Conservation (phyloP, 2,329 filamentous ascomycete genomes). For the Talaromyces sp. region DNA sequence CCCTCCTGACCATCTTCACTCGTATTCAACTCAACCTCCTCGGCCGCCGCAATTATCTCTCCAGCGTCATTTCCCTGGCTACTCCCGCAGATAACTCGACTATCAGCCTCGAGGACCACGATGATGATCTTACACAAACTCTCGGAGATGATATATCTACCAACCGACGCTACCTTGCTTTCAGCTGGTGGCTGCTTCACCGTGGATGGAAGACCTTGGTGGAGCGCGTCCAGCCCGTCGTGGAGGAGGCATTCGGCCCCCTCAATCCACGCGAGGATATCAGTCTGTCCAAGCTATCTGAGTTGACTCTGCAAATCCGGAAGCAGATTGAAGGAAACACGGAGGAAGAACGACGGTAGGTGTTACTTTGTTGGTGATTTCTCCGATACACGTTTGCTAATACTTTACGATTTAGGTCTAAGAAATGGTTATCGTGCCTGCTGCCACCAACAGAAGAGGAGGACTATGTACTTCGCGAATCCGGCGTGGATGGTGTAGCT, state of each 20-base stretch:
- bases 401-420: slow-evolving; percentile 42
- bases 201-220: slow-evolving; percentile 83
- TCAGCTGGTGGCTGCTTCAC: slow-evolving; percentile 98
- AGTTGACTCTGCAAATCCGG: slow-evolving; percentile 80
- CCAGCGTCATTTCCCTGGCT: slow-evolving; percentile 88
- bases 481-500: slow-evolving; percentile 64
- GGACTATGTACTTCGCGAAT: slow-evolving; percentile 80
- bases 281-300: slow-evolving; percentile 75
- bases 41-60: slow-evolving; percentile 91
- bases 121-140: slow-evolving; percentile 82
- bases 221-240: slow-evolving; percentile 78
- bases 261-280: slow-evolving; percentile 88
- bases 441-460: slow-evolving; percentile 80
- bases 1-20: slow-evolving; percentile 86
- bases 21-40: slow-evolving; percentile 96
- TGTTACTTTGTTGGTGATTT: slow-evolving; percentile 8
- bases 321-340: slow-evolving; percentile 79
- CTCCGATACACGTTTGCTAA: slow-evolving; percentile 15
- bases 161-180: slow-evolving; percentile 90
- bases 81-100: slow-evolving; percentile 71
- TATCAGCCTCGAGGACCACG: slow-evolving; percentile 90
- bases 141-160: slow-evolving; percentile 95
- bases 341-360: slow-evolving; percentile 62
- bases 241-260: slow-evolving; percentile 85
- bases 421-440: slow-evolving; percentile 80